Conservation (phyloP, 768 basidiomycete genomes). For the Boletus rubescentipes region DNA sequence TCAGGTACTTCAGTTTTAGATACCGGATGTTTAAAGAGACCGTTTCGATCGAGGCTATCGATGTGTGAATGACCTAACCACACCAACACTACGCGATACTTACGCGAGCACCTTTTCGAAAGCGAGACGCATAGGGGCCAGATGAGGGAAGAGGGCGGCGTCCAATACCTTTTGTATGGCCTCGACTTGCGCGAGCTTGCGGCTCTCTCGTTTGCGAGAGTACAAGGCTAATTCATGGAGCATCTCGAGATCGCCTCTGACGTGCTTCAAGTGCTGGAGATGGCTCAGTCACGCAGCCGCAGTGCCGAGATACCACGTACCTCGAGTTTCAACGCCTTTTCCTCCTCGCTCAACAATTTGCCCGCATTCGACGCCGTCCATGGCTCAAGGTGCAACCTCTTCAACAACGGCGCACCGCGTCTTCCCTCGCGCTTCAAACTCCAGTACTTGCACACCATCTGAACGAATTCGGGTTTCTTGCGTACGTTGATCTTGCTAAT, state of each 20-base stretch:
- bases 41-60: constrained; percentile 67
- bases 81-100: constrained; percentile 23
- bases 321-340: constrained; percentile 79
- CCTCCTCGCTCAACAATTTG: constrained; percentile 73
- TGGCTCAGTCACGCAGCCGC: background rate
- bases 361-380: constrained; percentile 82
- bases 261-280: constrained; percentile 50
- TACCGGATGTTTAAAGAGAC: constrained; percentile 83
- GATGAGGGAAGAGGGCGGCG: constrained; percentile 63
- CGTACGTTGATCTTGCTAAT: constrained; percentile 65
- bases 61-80: constrained; percentile 6
- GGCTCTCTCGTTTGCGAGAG: constrained; percentile 74
- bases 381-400: constrained; percentile 91
- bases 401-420: constrained; percentile 89
- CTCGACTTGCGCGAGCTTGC: constrained; percentile 71
- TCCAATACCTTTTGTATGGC: constrained; percentile 67
- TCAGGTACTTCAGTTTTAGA: constrained; percentile 78
- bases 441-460: constrained; percentile 88
- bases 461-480: constrained; percentile 76
- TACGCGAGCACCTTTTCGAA: constrained; percentile 75
- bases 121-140: constrained; percentile 54
- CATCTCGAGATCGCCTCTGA: constrained; percentile 76
- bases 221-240: constrained; percentile 66
- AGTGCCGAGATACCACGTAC: constrained; percentile 40
- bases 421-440: constrained; percentile 94